Conservation (phyloP, 2,329 filamentous ascomycete species). For the Cryphonectria naterciae region DNA sequence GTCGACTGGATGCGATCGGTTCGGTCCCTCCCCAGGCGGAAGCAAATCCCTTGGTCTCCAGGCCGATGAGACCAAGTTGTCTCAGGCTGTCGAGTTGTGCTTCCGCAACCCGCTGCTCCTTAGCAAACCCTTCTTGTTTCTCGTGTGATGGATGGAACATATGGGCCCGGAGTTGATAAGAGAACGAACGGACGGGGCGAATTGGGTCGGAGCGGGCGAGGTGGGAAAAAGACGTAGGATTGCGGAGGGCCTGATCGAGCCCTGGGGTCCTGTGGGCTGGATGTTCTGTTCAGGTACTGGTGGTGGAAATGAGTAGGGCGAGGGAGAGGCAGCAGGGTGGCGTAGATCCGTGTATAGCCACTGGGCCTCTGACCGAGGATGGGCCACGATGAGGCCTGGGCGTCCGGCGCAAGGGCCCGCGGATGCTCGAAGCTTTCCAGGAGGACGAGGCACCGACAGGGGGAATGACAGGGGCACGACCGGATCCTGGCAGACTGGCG, state of each 20-base stretch:
- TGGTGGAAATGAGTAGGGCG: constrained; percentile 30
- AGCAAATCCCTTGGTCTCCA: constrained; percentile 33
- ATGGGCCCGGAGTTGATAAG: constrained; percentile 35
- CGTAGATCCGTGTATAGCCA: constrained; percentile 22
- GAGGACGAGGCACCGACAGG: constrained; percentile 3
- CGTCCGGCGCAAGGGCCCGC: constrained; percentile 20
- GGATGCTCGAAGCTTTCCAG: constrained; percentile 23
- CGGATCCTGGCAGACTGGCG: constrained; percentile 15
- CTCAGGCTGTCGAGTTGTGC: constrained; percentile 42
- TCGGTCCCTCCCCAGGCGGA: constrained; percentile 34
- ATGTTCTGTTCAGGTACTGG: constrained; percentile 17
- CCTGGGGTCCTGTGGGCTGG: constrained; percentile 17
- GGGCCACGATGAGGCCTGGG: constrained; percentile 28
- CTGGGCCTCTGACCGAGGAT: constrained; percentile 24
- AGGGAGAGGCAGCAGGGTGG: constrained; percentile 25
- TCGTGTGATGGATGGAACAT: constrained; percentile 53
- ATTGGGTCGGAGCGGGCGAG: constrained; percentile 27
- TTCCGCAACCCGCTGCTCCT: constrained; percentile 44
- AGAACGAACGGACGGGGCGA: constrained; percentile 21
- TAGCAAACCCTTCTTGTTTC: constrained; percentile 43
- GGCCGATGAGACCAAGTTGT: constrained; percentile 43
- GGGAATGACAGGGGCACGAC: constrained; percentile 20
- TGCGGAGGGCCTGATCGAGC: constrained; percentile 26
- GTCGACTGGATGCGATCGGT: constrained; percentile 20
- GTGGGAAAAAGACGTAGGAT: constrained; percentile 22